A percentile compares a stretch with the other conserved stretches of the same genome.
Conservation (phyloP, 2,329 filamentous ascomycete genomes). For the Aspergillus ruber region DNA sequence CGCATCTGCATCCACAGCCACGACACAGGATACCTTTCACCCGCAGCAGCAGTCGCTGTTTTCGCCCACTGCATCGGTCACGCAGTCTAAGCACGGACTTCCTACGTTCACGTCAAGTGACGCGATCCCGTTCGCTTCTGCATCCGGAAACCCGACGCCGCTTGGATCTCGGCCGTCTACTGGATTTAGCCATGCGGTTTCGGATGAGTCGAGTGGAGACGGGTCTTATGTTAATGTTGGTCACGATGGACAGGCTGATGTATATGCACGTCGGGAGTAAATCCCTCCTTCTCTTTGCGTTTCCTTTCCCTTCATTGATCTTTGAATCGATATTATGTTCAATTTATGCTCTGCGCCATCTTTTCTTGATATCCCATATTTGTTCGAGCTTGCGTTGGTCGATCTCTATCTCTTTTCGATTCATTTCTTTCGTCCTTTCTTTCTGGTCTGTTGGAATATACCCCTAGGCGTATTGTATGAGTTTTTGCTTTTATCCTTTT, state of each 20-base stretch:
- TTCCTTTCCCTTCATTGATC: background rate
- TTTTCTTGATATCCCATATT: background rate
- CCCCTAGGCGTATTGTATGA: background rate
- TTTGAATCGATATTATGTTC: background rate
- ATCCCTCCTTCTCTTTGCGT: background rate
- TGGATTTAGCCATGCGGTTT: background rate
- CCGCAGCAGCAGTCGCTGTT: conserved; percentile 16
- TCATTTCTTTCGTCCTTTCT: background rate
- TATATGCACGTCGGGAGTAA: background rate
- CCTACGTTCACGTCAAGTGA: conserved; percentile 45
- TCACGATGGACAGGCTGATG: background rate
- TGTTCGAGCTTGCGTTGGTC: background rate
- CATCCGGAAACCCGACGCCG: background rate
- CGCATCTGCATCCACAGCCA: conserved; percentile 6
- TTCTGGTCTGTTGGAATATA: background rate
- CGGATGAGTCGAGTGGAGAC: background rate
- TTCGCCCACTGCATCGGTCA: conserved; percentile 23
- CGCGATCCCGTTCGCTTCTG: conserved; percentile 36
- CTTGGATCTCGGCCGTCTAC: background rate
- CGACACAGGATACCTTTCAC: conserved; percentile 5
- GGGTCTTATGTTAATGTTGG: background rate
- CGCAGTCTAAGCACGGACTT: conserved; percentile 37
- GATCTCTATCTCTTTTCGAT: too few relatives aligned
- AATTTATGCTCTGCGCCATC: background rate
- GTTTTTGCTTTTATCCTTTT: too few relatives aligned